Evolutionary conservation across 257 asterid species (phyloP).

Genomic region (Capsicum baccatum): DNA sequence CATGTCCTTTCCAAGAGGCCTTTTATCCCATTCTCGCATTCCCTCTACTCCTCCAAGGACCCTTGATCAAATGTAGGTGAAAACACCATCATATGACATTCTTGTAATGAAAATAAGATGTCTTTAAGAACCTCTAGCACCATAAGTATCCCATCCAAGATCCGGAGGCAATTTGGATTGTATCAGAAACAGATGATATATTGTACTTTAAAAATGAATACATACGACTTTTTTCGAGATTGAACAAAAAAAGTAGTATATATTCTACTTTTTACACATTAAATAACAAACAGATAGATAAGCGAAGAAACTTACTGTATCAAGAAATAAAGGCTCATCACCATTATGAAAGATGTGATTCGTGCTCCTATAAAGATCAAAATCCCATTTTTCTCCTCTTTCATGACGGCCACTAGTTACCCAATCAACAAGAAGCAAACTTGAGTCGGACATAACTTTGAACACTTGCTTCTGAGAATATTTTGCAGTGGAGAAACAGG

Average conservation of each 20-base stretch:
- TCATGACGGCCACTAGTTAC: constrained; percentile 94
- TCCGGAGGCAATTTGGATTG: too few relatives aligned
- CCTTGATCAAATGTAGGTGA: too few relatives aligned
- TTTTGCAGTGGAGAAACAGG: constrained; percentile 90
- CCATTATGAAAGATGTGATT: constrained; percentile 64
- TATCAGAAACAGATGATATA: too few relatives aligned
- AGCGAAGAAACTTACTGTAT: constrained; percentile 59
- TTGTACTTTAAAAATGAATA: background rate
- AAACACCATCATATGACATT: too few relatives aligned
- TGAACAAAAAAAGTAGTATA: too few relatives aligned
- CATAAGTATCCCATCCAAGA: too few relatives aligned
- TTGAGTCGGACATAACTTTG: constrained; percentile 61
- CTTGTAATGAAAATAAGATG: too few relatives aligned
- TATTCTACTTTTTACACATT: background rate
- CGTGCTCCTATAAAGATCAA: constrained; percentile 75
- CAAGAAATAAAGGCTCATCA: constrained; percentile 74
- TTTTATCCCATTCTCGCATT: too few relatives aligned
- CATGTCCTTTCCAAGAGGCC: too few relatives aligned
- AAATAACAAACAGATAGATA: constrained; percentile 19
- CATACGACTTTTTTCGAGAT: too few relatives aligned
- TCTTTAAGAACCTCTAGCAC: too few relatives aligned
- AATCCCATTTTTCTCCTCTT: constrained; percentile 91
- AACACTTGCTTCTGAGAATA: constrained; percentile 82
- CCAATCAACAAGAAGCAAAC: constrained; percentile 93
- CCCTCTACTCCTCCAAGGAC: too few relatives aligned